Evolutionary conservation across 164 flowering plant species (phyloP).

Genomic region (Akebia trifoliata): DNA sequence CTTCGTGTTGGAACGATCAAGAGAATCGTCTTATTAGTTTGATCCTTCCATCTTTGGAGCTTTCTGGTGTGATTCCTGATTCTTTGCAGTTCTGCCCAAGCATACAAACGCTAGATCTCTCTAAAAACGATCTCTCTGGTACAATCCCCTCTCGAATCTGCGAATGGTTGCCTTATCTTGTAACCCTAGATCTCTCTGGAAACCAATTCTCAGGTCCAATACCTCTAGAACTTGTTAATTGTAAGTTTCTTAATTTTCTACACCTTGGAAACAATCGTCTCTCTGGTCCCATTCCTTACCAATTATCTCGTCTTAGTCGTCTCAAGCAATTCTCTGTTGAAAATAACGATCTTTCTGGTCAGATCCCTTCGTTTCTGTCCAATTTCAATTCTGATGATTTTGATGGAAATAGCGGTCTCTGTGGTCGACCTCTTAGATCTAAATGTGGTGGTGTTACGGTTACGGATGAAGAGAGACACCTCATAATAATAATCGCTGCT

Average conservation of each 20-base stretch:
- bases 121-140: conserved; percentile 22
- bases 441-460: conserved; percentile 39
- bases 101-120: conserved; percentile 25
- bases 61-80: conserved; percentile 18
- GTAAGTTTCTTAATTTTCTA: conserved; percentile 25
- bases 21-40: conserved; percentile 27
- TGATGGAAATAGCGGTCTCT: conserved; percentile 34
- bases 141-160: conserved; percentile 25
- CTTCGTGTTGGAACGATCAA: conserved; percentile 29
- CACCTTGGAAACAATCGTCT: conserved; percentile 18
- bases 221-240: conserved; percentile 24
- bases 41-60: conserved; percentile 13
- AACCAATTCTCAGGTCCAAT: conserved; percentile 22
- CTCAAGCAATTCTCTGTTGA: conserved; percentile 22
- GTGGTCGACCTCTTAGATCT: conserved; percentile 35
- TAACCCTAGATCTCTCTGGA: conserved; percentile 25
- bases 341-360: conserved; percentile 26
- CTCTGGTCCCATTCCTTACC: conserved; percentile 27
- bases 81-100: conserved; percentile 23
- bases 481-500: conserved; percentile 48
- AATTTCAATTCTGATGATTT: conserved; percentile 14
- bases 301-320: conserved; percentile 22
- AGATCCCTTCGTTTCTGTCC: conserved; percentile 21
- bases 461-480: conserved; percentile 1
- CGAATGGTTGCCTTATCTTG: conserved; percentile 28